Conservation (phyloP, 169 alveolate species). For the Cryptosporidium baileyi region DNA sequence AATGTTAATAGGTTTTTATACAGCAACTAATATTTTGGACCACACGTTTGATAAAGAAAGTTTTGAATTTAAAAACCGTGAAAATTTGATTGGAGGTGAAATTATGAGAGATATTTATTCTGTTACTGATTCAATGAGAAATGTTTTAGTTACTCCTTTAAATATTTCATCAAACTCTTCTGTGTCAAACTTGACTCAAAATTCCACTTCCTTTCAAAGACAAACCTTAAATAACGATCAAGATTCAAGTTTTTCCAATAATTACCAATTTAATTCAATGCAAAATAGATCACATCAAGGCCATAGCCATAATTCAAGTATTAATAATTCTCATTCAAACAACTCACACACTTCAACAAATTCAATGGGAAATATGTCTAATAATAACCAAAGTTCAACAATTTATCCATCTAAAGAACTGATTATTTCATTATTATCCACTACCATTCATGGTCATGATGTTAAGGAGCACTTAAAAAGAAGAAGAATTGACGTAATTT, state of each 20-base stretch:
- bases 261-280: neutral
- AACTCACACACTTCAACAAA: neutral
- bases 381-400: slow-evolving; percentile 15
- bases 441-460: slow-evolving; percentile 24
- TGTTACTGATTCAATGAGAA: slow-evolving; percentile 16
- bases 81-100: neutral
- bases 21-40: slow-evolving; percentile 25
- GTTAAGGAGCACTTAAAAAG: slow-evolving; percentile 53
- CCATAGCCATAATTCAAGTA: neutral
- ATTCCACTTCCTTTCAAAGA: slow-evolving; percentile 7
- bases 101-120: slow-evolving; percentile 24
- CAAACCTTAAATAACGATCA: neutral
- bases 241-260: slow-evolving; percentile 9
- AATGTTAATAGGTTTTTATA: slow-evolving; percentile 64
- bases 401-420: slow-evolving; percentile 48
- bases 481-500: slow-evolving; percentile 61
- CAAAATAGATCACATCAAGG: neutral
- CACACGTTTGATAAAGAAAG: neutral
- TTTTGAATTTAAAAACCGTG: neutral
- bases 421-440: slow-evolving; percentile 12
- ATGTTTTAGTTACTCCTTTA: neutral
- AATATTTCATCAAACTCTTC: slow-evolving; percentile 8
- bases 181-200: slow-evolving; percentile 1
- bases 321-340: neutral
- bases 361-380: neutral